These are phyloP conservation scores for Grigorovia transvaalensis DNA, from an alignment of 805 yeast genomes.

Conservation along the genomic window DNA sequence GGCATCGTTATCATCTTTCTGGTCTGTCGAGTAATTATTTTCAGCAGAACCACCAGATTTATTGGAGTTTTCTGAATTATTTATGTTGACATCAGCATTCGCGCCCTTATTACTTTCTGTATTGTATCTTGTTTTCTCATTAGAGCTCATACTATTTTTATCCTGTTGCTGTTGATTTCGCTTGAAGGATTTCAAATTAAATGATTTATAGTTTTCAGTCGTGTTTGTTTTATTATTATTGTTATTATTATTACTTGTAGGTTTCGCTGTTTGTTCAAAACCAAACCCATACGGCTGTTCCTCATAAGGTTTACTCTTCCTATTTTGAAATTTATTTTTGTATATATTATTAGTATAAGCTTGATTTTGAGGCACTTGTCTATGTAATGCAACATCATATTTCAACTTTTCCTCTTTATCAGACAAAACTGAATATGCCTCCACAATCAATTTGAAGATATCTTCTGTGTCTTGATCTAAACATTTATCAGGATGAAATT, in stretches of 20 bases:
- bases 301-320: constrained; percentile 23
- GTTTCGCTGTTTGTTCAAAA: constrained; percentile 3
- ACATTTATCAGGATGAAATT: constrained; percentile 75
- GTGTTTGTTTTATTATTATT: not conserved
- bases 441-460: constrained; percentile 22
- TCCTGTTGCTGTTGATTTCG: not conserved
- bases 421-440: constrained; percentile 25
- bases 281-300: constrained; percentile 30
- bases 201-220: constrained; percentile 14
- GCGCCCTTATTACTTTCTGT: not conserved
- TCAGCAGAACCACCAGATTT: not conserved
- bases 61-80: not conserved
- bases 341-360: constrained; percentile 1
- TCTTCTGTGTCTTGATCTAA: constrained; percentile 30
- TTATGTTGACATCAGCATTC: not conserved
- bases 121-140: not conserved
- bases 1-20: not conserved
- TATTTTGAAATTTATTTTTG: not conserved
- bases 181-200: constrained; percentile 22
- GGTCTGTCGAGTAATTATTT: not conserved
- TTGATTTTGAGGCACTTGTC: constrained; percentile 8
- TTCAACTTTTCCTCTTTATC: constrained; percentile 13
- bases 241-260: not conserved
- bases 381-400: constrained; percentile 20
- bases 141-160: not conserved